A percentile compares a stretch with the other conserved stretches of the same genome.
Evolutionary conservation across 192 early-diverging fungal species (phyloP).

Genomic region (Coemansia nantahalensis): DNA sequence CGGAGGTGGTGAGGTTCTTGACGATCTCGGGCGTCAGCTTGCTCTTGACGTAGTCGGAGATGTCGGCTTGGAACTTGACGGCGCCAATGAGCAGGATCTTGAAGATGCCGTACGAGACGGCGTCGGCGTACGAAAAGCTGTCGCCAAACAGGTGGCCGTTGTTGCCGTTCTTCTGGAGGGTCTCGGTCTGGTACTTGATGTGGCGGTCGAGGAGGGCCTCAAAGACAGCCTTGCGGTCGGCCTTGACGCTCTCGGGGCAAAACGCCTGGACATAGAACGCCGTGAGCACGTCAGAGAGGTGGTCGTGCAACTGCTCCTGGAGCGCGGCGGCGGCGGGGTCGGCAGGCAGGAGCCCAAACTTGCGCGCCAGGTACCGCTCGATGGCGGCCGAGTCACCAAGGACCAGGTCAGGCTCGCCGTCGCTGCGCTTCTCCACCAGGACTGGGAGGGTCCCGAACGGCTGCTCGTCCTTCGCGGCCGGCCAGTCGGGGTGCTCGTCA

Average conservation of each 20-base stretch:
- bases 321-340: constrained; percentile 27
- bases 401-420: constrained; percentile 17
- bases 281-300: constrained; percentile 2
- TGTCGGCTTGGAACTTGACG: background rate
- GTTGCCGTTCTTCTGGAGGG: constrained; percentile 50
- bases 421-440: constrained; percentile 36
- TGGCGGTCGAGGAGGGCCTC: too few species aligned
- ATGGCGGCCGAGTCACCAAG: constrained; percentile 50
- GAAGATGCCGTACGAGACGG: constrained; percentile 17
- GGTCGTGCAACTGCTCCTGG: constrained; percentile 33
- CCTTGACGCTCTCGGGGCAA: too few species aligned
- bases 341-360: constrained; percentile 37
- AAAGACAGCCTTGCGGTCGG: too few species aligned
- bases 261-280: too few species aligned
- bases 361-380: constrained; percentile 54
- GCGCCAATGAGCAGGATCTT: constrained; percentile 2
- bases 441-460: constrained; percentile 54
- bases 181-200: constrained; percentile 5
- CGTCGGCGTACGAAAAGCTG: constrained; percentile 38
- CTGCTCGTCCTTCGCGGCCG: constrained; percentile 34
- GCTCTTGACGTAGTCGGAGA: background rate
- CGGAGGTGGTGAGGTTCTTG: constrained; percentile 19
- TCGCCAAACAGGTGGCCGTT: constrained; percentile 52
- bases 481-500: constrained; percentile 51
- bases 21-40: constrained; percentile 12